A percentile compares a stretch with the other conserved stretches of the same genome.
Conservation (phyloP, 1,139 yeast genomes). For the Meyerozyma guilliermondii region DNA sequence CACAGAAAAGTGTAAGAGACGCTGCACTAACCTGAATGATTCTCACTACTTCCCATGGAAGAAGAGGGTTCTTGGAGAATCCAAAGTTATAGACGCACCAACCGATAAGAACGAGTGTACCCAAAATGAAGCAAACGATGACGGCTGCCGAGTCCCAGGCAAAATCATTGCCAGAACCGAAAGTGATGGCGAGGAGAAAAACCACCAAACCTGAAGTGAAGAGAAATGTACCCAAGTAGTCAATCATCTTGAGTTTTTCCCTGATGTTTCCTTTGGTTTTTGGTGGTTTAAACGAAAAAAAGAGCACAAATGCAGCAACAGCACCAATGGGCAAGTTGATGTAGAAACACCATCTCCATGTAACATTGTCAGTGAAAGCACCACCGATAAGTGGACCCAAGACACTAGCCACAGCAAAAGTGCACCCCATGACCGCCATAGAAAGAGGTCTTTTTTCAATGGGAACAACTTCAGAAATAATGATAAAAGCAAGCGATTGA, state of each 20-base stretch:
- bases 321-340: slow-evolving; percentile 36
- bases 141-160: slow-evolving; percentile 11
- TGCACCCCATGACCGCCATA: slow-evolving; percentile 16
- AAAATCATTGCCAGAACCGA: slow-evolving; percentile 13
- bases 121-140: slow-evolving; percentile 10
- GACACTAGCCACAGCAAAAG: slow-evolving; percentile 20
- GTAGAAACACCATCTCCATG: slow-evolving; percentile 20
- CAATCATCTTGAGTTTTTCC: slow-evolving; percentile 12
- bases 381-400: slow-evolving; percentile 24
- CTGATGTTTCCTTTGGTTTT: slow-evolving; percentile 12
- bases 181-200: slow-evolving; percentile 14
- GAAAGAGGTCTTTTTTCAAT: slow-evolving; percentile 22
- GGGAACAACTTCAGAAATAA: slow-evolving; percentile 25
- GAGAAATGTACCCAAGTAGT: slow-evolving; percentile 13
- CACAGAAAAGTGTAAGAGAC: slow-evolving; percentile 16
- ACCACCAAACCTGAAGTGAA: slow-evolving; percentile 14
- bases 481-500: slow-evolving; percentile 22
- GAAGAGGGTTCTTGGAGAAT: slow-evolving; percentile 22
- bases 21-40: slow-evolving; percentile 18
- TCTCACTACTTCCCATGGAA: slow-evolving; percentile 23
- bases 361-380: slow-evolving; percentile 17
- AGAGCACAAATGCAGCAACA: slow-evolving; percentile 21
- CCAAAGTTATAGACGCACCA: slow-evolving; percentile 25
- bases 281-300: slow-evolving; percentile 31
- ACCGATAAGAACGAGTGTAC: slow-evolving; percentile 6